Conservation (phyloP, 208 protist species). For the Leishmania aethiopica region DNA sequence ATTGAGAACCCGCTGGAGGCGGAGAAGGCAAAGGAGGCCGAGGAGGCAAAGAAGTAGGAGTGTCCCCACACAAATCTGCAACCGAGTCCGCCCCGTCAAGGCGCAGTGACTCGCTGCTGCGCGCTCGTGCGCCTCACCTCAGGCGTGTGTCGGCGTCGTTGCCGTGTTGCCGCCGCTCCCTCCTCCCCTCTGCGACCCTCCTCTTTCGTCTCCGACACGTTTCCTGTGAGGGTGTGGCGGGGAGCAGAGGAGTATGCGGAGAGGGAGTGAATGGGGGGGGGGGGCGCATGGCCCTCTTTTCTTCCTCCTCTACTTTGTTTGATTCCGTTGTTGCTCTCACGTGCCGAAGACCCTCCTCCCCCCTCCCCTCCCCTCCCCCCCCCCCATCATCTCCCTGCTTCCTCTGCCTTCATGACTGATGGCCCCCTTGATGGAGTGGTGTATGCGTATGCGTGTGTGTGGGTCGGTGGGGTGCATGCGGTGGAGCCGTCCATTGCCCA, state of each 20-base stretch:
- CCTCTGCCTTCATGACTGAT: not conserved
- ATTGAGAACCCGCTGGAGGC: constrained; percentile 39
- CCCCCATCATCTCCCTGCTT: not conserved
- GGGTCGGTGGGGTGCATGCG: not conserved
- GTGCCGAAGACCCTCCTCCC: not conserved
- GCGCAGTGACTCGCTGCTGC: not conserved
- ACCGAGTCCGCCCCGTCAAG: not conserved
- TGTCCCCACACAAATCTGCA: no score
- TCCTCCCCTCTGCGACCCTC: no score
- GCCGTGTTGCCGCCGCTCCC: not conserved
- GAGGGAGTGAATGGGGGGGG: not conserved
- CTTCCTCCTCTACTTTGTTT: not conserved
- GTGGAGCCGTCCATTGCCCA: not conserved
- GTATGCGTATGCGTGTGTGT: not conserved
- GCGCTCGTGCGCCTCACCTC: not conserved
- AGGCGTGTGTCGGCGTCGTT: not conserved
- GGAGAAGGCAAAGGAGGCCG: not conserved
- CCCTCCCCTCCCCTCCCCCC: not conserved
- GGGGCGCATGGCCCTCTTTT: not conserved
- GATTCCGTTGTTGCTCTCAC: not conserved
- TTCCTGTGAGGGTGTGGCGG: not conserved
- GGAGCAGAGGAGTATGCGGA: not conserved
- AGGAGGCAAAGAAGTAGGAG: not conserved
- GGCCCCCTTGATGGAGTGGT: not conserved
- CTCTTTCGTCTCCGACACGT: not conserved